Base-by-base conservation (phyloP, 2,329 filamentous ascomycete genomes). In the Fusarium sacchari region DNA sequence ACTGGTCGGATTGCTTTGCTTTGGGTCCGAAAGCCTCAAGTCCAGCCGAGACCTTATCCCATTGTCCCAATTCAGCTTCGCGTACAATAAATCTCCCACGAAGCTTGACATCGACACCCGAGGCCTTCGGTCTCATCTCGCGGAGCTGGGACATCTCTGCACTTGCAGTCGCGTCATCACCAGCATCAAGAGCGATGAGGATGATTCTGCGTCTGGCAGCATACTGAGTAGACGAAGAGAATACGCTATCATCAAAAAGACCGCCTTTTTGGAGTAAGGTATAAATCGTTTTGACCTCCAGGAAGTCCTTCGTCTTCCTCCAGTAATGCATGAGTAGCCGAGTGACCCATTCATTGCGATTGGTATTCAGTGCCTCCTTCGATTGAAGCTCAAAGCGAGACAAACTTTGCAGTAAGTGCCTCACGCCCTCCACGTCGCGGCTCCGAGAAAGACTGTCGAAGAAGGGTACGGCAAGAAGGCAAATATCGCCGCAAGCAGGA, bases 191-290 rank as follows among this genome's bases (percentile, higher is more conserved):
- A 42, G 79, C 77, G 49, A 74, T 75, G 18, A 77, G 59, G 3
- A 72, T 57, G 61, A 82, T 75, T 47, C 77, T 70, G 12, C 77
- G 71, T 56, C 80, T 78, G 22, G 80, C 77, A 20, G 78, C 71
- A 58, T 80, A 81, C 49, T 81, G 75, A 3, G 64, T 71, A 39
- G 68, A 59, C 12, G 32, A 34, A 11, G 77, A 37, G 18, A 79
- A 62, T 9, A 64, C n/a, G 18, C 63, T 63, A 5, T 67, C 34
- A 6, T 65, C 49, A 44, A 79, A 81, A 12, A 82, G 53, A 2
- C 80, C 80, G 15, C 76, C 75, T 59, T 76, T 72, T 50, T 78
- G 78, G n/a, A 81, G 63, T 17, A 79, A 53, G 4, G 39, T 39
- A 44, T 82, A 81, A 26, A 81, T 69, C 13, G 73, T 60, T 47